phyloP scores from a whole-genome alignment of 2,329 filamentous ascomycete species.

The Fusarium bactridioides region DNA sequence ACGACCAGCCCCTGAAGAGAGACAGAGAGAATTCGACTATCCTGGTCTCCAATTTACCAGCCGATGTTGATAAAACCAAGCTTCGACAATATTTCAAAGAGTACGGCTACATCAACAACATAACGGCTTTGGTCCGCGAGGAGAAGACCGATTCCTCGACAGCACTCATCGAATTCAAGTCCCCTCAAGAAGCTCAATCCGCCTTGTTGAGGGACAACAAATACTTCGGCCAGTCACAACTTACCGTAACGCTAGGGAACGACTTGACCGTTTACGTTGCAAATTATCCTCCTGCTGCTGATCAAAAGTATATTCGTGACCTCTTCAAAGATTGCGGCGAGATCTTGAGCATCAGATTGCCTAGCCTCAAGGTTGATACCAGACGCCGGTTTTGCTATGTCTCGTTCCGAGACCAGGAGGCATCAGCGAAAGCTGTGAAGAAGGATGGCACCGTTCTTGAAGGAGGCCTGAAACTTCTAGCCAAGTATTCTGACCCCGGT shows the following conservation, averaged over 20 bases:
- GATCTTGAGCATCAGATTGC: conserved; percentile 86
- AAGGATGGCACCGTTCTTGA: conserved; percentile 77
- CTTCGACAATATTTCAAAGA: conserved; percentile 91
- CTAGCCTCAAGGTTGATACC: conserved; percentile 87
- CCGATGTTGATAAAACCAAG: conserved; percentile 72
- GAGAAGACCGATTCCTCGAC: conserved; percentile 67
- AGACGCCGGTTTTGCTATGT: conserved; percentile 95
- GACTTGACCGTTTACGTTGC: conserved; percentile 87
- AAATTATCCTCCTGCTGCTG: conserved; percentile 83
- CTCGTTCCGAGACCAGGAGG: conserved; percentile 77
- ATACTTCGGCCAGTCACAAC: conserved; percentile 74
- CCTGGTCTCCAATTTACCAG: conserved; percentile 79
- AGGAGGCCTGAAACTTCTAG: conserved; percentile 72
- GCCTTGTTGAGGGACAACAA: conserved; percentile 85
- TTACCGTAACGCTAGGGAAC: conserved; percentile 77
- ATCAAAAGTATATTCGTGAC: conserved; percentile 72
- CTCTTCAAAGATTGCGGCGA: conserved; percentile 80
- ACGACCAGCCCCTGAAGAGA: conserved; percentile 64
- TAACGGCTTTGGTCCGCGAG: conserved; percentile 71
- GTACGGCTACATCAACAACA: conserved; percentile 82
- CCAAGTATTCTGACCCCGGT: conserved; percentile 84
- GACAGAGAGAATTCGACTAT: conserved; percentile 92
- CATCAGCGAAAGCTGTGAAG: conserved; percentile 74
- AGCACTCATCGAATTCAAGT: conserved; percentile 86
- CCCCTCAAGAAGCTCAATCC: conserved; percentile 79